A percentile compares a stretch with the other conserved stretches of the same genome.
phyloP scores from a whole-genome alignment of 352 stramenopile genomes.

The Globisporangium barbulae region DNA sequence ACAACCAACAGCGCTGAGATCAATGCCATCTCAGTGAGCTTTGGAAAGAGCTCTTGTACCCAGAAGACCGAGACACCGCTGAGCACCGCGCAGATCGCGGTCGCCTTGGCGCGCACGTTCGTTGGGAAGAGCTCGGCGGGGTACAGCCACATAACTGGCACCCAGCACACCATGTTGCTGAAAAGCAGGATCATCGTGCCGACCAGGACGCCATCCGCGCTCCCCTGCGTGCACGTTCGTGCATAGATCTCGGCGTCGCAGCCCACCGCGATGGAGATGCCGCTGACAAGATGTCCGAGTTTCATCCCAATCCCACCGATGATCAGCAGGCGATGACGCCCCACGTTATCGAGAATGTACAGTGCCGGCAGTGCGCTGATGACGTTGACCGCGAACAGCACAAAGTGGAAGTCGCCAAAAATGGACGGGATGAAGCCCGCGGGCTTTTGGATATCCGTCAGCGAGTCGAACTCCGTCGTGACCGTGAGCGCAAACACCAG shows the following conservation, averaged over 20 bases:
- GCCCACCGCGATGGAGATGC: conserved; percentile 32
- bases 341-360: conserved; percentile 31
- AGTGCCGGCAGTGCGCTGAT: conserved; percentile 37
- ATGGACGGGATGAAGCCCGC: conserved; percentile 22
- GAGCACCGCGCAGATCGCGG: conserved; percentile 34
- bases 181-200: conserved; percentile 34
- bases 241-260: conserved; percentile 32
- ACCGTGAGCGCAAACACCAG: conserved; percentile 17
- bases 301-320: conserved; percentile 40
- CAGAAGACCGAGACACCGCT: conserved; percentile 22
- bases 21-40: conserved; percentile 4
- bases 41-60: conserved; percentile 15
- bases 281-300: conserved; percentile 31
- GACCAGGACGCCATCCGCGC: conserved; percentile 36
- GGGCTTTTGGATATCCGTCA: conserved; percentile 34
- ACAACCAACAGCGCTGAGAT: conserved; percentile 3
- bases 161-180: conserved; percentile 45
- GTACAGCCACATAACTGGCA: conserved; percentile 50
- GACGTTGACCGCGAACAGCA: conserved; percentile 30
- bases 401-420: conserved; percentile 32
- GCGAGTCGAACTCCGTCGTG: background rate
- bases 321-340: conserved; percentile 36
- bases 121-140: conserved; percentile 53
- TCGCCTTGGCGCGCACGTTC: conserved; percentile 41
- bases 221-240: conserved; percentile 22